Conservation (phyloP, 768 basidiomycete genomes). For the Hygrocybe punicea region DNA sequence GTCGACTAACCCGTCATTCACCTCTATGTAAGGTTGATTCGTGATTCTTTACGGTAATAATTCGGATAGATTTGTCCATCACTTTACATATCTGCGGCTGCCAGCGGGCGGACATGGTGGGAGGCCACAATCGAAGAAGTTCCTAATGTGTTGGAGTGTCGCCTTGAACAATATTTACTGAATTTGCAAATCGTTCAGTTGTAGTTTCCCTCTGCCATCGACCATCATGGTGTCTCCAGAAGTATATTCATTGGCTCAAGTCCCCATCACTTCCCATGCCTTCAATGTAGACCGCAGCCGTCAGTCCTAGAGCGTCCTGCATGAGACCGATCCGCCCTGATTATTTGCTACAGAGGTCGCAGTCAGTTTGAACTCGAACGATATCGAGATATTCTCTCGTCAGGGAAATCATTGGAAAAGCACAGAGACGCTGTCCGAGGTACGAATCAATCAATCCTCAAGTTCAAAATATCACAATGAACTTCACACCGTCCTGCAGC, state of each 20-base stretch:
- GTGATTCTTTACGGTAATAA: no score
- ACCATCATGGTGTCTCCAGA: slow-evolving; percentile 64
- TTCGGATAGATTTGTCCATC: no score
- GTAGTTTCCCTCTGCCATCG: slow-evolving; percentile 55
- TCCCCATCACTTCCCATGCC: slow-evolving; percentile 83
- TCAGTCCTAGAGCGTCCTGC: slow-evolving; percentile 41
- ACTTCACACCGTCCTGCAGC: slow-evolving; percentile 46
- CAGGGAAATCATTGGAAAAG: slow-evolving; percentile 65
- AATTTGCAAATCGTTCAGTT: no score
- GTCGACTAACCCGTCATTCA: slow-evolving; percentile 44
- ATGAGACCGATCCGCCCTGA: slow-evolving; percentile 1
- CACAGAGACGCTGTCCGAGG: slow-evolving; percentile 82
- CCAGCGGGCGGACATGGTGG: no score
- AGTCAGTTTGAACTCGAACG: slow-evolving; percentile 85
- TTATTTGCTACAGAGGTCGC: slow-evolving; percentile 67
- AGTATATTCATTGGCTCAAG: slow-evolving; percentile 73
- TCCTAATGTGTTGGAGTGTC: no score
- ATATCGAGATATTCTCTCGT: slow-evolving; percentile 74
- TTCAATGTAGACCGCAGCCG: slow-evolving; percentile 88
- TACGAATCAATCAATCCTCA: slow-evolving; percentile 27
- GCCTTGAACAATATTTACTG: no score
- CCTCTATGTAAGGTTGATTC: slow-evolving; percentile 61
- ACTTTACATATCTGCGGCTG: no score
- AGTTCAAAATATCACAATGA: neutral
- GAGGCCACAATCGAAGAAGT: no score